Base-by-base conservation (phyloP, 257 asterid genomes). In the Salvia hispanica region DNA sequence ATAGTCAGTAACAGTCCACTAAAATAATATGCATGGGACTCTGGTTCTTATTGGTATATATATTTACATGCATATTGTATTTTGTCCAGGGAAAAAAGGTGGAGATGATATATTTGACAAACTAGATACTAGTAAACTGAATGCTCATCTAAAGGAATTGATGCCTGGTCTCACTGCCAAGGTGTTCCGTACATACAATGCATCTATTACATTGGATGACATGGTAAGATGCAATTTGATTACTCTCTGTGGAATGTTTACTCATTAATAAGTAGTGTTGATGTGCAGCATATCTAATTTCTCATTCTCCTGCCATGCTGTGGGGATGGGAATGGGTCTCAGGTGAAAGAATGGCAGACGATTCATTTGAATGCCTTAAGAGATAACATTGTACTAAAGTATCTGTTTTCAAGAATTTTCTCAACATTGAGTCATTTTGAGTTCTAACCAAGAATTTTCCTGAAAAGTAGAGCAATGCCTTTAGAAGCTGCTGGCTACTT, bases 101-200 rank as follows among this genome's bases (percentile, higher is more conserved):
- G 76, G 86, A 14, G 96, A 85, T 0, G 95, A 91, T 78, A 78
- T 94, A 44, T 94, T 94, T 66, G 96, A 94, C 82, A 62, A 16
- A 80, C 96, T 94, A 55, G 99, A 94, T 71, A 94, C 99, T 47
- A 88, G 91, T 80, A 94, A 84, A 86, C 83, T 94, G 67, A 94
- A 94, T 84, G 86, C 99, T 73, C 96, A 87, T 85, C 64, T 94
- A 55, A 94, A 94, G 88, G 96, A 86, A 85, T 86, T 94, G 74
- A 88, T 94, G 99, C 96, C 97, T 72, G 97, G 99, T 65, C 96
- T 94, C 52, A 94, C 99, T 14, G 99, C 99, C 14, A 94, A 94
- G 81, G 97, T 91, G 58, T 94, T 94, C 71, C 99, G 97, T 87
- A 94, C 99, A 58, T 94, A 91, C 84, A 93, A 93, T 67, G 99